Evolutionary conservation across 1,284 basidiomycete species (phyloP).

Genomic region (Cutaneotrichosporon sp.): DNA sequence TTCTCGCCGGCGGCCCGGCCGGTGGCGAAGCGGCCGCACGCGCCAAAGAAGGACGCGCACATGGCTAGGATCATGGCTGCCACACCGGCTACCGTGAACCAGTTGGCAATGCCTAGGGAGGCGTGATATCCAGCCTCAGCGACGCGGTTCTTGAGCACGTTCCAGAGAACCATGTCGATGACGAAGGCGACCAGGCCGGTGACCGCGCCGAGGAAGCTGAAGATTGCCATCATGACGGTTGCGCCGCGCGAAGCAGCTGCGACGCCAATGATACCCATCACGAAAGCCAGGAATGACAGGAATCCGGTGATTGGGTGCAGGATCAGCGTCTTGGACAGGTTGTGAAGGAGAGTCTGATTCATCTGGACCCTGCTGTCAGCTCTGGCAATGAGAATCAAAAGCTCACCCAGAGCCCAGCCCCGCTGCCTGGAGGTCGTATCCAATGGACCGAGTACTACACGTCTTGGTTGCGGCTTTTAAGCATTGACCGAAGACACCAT

Average conservation of each 20-base stretch:
- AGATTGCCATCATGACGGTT: constrained; percentile 71
- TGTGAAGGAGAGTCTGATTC: constrained; percentile 61
- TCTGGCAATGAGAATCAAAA: not conserved
- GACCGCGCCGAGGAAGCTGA: constrained; percentile 64
- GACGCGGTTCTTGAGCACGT: constrained; percentile 64
- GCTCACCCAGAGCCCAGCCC: constrained; percentile 34
- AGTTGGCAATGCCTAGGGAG: constrained; percentile 49
- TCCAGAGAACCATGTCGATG: constrained; percentile 76
- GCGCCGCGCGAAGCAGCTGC: constrained; percentile 63
- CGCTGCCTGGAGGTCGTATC: constrained; percentile 40
- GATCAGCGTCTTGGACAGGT: constrained; percentile 69
- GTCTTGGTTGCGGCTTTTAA: constrained; percentile 57
- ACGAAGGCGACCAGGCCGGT: constrained; percentile 67
- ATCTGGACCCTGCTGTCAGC: constrained; percentile 34
- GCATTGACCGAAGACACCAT: constrained; percentile 72
- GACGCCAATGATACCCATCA: constrained; percentile 68
- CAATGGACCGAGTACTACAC: constrained; percentile 35
- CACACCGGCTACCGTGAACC: constrained; percentile 70
- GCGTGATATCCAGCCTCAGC: constrained; percentile 56
- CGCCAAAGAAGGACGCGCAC: constrained; percentile 65
- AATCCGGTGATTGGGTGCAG: constrained; percentile 75
- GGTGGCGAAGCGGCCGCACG: constrained; percentile 62
- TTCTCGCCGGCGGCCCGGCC: constrained; percentile 52
- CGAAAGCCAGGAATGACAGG: constrained; percentile 66
- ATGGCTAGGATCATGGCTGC: constrained; percentile 65